Evolutionary conservation across 345 rosid genomes (phyloP).

Genomic region (Stellera chamaejasme): DNA sequence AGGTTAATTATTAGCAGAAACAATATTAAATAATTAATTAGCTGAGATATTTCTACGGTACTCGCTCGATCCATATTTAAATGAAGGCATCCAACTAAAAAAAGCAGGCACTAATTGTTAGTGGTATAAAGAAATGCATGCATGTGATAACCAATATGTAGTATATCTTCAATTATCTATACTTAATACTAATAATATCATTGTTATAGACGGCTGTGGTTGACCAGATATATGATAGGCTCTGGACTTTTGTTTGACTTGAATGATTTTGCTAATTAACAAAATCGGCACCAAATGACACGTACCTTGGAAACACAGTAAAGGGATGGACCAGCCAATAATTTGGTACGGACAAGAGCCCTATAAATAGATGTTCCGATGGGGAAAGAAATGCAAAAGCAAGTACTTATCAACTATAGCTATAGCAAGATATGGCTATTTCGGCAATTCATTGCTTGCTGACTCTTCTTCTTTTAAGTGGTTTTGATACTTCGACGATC

Average conservation of each 20-base stretch:
- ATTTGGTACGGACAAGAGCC: slow-evolving; percentile 10
- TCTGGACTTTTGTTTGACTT: slow-evolving; percentile 19
- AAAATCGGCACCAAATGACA: slow-evolving; percentile 12
- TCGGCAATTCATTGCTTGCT: slow-evolving; percentile 11
- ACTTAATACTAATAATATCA: background rate
- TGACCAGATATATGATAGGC: slow-evolving; percentile 4
- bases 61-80: too few species aligned
- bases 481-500: slow-evolving; percentile 15
- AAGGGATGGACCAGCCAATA: background rate
- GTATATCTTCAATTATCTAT: too few species aligned
- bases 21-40: too few species aligned
- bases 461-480: slow-evolving; percentile 24
- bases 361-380: slow-evolving; percentile 26
- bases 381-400: slow-evolving; percentile 11
- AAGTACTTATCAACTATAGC: background rate
- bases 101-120: too few species aligned
- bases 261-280: slow-evolving; percentile 3
- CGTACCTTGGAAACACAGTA: slow-evolving; percentile 19
- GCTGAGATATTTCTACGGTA: too few species aligned
- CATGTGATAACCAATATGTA: too few species aligned
- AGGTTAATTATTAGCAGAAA: too few species aligned
- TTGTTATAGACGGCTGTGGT: slow-evolving; percentile 9
- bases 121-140: too few species aligned
- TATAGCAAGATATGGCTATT: slow-evolving; percentile 17
- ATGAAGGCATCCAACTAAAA: too few species aligned